Conservation (phyloP, 2,329 filamentous ascomycete species). For the Diaporthe capsici region DNA sequence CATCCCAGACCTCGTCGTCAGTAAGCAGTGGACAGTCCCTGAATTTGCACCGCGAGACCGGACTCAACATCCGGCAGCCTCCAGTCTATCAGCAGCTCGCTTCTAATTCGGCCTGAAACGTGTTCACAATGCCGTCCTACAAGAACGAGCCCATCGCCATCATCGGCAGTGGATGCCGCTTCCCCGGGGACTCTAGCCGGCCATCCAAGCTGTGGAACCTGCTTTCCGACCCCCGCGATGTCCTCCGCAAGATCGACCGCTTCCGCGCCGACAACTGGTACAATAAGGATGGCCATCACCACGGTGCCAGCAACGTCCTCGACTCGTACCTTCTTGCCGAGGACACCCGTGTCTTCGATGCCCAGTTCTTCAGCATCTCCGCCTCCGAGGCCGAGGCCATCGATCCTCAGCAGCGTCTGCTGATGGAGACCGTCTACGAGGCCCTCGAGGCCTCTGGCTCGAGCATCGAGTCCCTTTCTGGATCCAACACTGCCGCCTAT, state of each 20-base stretch:
- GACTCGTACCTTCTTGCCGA: constrained; percentile 43
- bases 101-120: background rate
- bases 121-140: constrained; percentile 17
- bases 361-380: constrained; percentile 49
- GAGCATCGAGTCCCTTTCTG: constrained; percentile 42
- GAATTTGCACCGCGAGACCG: background rate
- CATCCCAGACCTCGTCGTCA: background rate
- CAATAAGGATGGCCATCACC: constrained; percentile 47
- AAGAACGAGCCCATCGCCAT: constrained; percentile 57
- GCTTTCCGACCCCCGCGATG: constrained; percentile 45
- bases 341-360: constrained; percentile 39
- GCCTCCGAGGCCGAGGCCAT: constrained; percentile 45
- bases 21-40: background rate
- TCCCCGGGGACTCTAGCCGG: constrained; percentile 52
- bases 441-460: constrained; percentile 44
- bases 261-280: constrained; percentile 47
- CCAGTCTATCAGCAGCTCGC: background rate
- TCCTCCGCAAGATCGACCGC: constrained; percentile 45
- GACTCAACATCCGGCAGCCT: constrained; percentile 6
- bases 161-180: constrained; percentile 57
- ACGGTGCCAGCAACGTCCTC: constrained; percentile 48
- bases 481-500: constrained; percentile 49
- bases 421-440: constrained; percentile 46
- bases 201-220: constrained; percentile 55
- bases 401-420: constrained; percentile 40